phyloP scores from a whole-genome alignment of 2,329 filamentous ascomycete species.

The Rugonectria rugulosa region DNA sequence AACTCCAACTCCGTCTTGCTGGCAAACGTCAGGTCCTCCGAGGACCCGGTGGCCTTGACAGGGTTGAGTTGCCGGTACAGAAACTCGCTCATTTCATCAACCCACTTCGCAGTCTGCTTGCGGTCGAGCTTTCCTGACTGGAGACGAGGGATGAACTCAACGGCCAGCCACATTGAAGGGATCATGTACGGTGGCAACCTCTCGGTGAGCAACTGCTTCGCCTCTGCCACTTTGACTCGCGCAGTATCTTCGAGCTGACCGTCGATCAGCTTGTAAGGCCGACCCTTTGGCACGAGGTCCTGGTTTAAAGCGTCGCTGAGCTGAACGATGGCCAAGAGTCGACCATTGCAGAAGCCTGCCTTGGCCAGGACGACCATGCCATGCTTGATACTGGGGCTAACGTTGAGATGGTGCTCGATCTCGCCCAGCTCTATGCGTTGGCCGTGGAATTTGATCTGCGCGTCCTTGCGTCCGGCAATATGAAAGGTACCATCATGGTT shows the following conservation, averaged over 20 bases:
- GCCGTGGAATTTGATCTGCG: conserved; percentile 45
- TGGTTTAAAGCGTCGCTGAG: conserved; percentile 11
- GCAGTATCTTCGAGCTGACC: conserved; percentile 10
- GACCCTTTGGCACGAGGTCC: conserved; percentile 17
- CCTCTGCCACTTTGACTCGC: conserved; percentile 13
- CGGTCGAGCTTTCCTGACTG: conserved; percentile 34
- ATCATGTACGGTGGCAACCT: conserved; percentile 33
- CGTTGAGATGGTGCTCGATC: conserved; percentile 40
- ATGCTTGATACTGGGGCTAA: conserved; percentile 29
- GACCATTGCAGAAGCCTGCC: conserved; percentile 24
- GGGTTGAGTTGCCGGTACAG: conserved; percentile 29
- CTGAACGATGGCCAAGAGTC: conserved; percentile 25
- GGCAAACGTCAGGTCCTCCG: neutral
- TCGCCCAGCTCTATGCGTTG: conserved; percentile 45
- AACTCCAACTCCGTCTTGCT: conserved; percentile 17
- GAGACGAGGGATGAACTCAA: conserved; percentile 29
- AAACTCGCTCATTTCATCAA: conserved; percentile 23
- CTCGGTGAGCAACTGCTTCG: conserved; percentile 22
- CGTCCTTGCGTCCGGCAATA: conserved; percentile 38
- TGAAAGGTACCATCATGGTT: conserved; percentile 39
- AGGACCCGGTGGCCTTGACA: neutral
- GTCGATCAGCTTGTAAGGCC: conserved; percentile 21
- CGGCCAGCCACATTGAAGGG: conserved; percentile 30
- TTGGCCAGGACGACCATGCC: conserved; percentile 28
- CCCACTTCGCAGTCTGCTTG: conserved; percentile 23